phyloP scores from a whole-genome alignment of 371 early-diverging fungal species.

The Mortierella sp. region DNA sequence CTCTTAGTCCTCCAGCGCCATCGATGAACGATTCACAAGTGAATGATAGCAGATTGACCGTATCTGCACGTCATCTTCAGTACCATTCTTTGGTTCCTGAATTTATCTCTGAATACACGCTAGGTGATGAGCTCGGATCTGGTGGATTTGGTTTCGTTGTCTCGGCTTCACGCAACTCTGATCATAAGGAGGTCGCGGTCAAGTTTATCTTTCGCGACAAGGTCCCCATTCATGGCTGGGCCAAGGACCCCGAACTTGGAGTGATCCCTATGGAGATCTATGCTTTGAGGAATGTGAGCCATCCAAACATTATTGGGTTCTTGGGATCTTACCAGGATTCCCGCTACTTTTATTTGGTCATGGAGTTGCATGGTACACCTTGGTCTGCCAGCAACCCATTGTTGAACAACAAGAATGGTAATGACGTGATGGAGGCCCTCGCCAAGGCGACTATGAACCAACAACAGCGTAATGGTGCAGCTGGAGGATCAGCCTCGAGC shows the following conservation, averaged over 20 bases:
- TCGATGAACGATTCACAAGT: background rate
- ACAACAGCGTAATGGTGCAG: too few species aligned
- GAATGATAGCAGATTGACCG: constrained; percentile 27
- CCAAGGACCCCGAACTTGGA: constrained; percentile 69
- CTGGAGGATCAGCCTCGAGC: constrained; percentile 24
- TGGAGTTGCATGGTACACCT: constrained; percentile 83
- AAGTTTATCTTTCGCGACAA: constrained; percentile 81
- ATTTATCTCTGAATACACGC: constrained; percentile 64
- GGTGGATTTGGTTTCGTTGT: constrained; percentile 88
- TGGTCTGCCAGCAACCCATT: constrained; percentile 65
- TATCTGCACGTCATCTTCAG: constrained; percentile 62
- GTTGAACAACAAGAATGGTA: constrained; percentile 28
- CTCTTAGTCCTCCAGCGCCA: constrained; percentile 29
- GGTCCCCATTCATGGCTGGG: constrained; percentile 74
- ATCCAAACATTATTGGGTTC: constrained; percentile 76
- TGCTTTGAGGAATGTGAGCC: constrained; percentile 75
- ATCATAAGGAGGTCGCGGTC: constrained; percentile 77
- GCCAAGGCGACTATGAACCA: constrained; percentile 51
- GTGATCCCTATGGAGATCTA: constrained; percentile 82
- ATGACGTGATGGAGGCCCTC: constrained; percentile 37
- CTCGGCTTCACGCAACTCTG: constrained; percentile 64
- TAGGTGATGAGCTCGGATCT: constrained; percentile 79
- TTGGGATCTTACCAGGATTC: constrained; percentile 77
- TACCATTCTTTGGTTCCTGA: constrained; percentile 60
- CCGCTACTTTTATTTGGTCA: constrained; percentile 78